Base-by-base conservation (phyloP, 257 asterid species). In the Capsicum rhomboideum region DNA sequence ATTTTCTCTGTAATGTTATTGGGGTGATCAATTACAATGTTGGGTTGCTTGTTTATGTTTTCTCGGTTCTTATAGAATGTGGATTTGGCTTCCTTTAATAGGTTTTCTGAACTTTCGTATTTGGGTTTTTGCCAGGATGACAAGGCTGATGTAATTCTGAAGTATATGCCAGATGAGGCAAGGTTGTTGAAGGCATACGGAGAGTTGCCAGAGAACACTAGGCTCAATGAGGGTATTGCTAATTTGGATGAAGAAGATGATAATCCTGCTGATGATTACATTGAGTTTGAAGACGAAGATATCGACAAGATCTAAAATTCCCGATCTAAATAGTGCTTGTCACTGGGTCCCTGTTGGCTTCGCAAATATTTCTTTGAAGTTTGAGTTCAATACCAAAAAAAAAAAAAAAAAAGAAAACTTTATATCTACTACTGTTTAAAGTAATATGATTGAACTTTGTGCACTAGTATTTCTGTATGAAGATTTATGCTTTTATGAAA, bases 151-250 rank as follows among this genome's bases (percentile, higher is more conserved):
- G 97, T 94, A 2, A 94, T 94, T 86, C 91, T 93, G 87, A 96
- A 96, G 89, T 96, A 92, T 89, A 93, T 93, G 97, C 94, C 97
- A 2, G 97, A 96, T 55, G 99, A 96, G 83, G 99, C 99, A 1
- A 91, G 99, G 90, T 88, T 94, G 77, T 80, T 94, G 93, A 96
- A 96, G 90, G 98, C 99, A 1, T 96, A 96, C 6, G 98, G 98
- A n/a, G 99, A 96, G 89, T 86, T 96, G 75, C 99, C 99, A 1
- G 97, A 92, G 86, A 96, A 54, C 91, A 94, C 90, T 18, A 91
- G 97, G 93, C 95, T 95, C 77, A 92, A 91, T 9, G 99, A 93
- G 88, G 95, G 95, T 86, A 89, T 90, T 66, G 92, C 91, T 26
- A 91, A 90, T n/a, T 82, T 90, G 49, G 98, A 94, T 26, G 97